Conservation (phyloP, 768 basidiomycete species). For the Boletus subcaerulescens region DNA sequence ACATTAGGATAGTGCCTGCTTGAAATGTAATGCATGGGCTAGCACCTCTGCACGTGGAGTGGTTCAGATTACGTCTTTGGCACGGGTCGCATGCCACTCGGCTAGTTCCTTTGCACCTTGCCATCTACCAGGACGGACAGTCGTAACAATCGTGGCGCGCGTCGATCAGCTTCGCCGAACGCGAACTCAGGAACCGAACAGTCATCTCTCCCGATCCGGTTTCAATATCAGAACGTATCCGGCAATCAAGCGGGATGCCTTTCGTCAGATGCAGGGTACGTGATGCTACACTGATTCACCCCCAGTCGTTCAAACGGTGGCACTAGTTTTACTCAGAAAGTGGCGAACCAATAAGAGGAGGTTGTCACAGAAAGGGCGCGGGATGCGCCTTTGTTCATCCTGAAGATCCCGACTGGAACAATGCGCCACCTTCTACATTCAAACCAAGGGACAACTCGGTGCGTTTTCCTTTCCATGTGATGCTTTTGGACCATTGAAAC, state of each 20-base stretch:
- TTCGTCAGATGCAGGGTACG: slow-evolving; percentile 24
- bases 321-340: slow-evolving; percentile 30
- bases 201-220: background rate
- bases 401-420: slow-evolving; percentile 21
- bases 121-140: background rate
- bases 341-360: slow-evolving; percentile 25
- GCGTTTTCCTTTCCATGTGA: background rate
- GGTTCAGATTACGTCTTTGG: background rate
- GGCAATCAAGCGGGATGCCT: slow-evolving; percentile 18
- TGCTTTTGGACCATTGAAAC: background rate
- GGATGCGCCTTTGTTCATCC: slow-evolving; percentile 34
- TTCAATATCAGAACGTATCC: background rate
- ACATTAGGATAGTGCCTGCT: background rate
- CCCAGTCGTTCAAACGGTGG: background rate
- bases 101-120: background rate
- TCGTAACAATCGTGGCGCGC: background rate
- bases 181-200: background rate
- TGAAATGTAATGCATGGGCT: too few relatives aligned
- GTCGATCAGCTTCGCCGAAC: background rate
- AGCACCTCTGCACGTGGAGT: too few relatives aligned
- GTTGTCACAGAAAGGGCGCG: slow-evolving; percentile 21
- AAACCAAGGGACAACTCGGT: slow-evolving; percentile 18
- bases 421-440: slow-evolving; percentile 11
- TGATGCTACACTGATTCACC: slow-evolving; percentile 3
- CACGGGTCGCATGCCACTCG: background rate